Conservation (phyloP, 352 stramenopile genomes). For the Thalassiosira mediterranea region DNA sequence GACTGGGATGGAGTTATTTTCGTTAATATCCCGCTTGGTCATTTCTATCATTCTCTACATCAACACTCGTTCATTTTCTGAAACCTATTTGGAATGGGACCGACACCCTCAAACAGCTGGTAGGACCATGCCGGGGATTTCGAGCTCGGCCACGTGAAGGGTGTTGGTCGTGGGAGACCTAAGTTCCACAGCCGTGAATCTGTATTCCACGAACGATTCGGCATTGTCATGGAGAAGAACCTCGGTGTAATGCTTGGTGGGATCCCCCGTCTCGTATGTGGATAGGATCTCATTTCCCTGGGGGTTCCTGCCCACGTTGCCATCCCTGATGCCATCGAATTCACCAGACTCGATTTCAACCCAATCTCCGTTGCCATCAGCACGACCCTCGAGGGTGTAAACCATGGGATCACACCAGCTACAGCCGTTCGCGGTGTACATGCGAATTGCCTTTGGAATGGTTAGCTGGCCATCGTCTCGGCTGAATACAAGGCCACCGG, state of each 20-base stretch:
- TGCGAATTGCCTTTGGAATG: not conserved
- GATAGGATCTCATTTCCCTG: conserved; percentile 2
- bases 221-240: not conserved
- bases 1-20: too few relatives aligned
- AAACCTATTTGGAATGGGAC: too few relatives aligned
- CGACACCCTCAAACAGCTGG: too few relatives aligned
- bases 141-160: not conserved
- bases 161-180: not conserved
- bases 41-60: too few relatives aligned
- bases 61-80: too few relatives aligned
- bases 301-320: conserved; percentile 12
- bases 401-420: conserved; percentile 5
- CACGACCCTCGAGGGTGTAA: conserved; percentile 30
- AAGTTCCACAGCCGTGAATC: conserved; percentile 1
- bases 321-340: conserved; percentile 4
- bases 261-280: conserved; percentile 4
- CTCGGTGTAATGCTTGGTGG: not conserved
- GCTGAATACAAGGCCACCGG: not conserved
- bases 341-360: conserved; percentile 12
- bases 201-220: conserved; percentile 23
- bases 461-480: not conserved
- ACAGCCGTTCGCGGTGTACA: not conserved
- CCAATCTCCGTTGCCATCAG: conserved; percentile 12
- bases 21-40: too few relatives aligned
- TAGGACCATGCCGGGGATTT: not conserved